Evolutionary conservation across 2,329 filamentous ascomycete genomes (phyloP).

Genomic region (Fusarium sp.): DNA sequence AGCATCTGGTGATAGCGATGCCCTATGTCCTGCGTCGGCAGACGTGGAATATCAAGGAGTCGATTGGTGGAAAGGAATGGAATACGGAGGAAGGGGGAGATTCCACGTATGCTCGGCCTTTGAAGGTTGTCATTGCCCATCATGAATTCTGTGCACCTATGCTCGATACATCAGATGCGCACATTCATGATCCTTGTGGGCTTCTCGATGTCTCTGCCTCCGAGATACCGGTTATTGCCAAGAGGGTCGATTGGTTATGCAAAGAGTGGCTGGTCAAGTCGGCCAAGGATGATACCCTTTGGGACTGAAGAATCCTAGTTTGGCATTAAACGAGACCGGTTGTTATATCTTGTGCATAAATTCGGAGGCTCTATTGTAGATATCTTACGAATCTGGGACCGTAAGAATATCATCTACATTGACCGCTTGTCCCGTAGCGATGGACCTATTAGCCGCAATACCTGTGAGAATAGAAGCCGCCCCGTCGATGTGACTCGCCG

Average conservation of each 20-base stretch:
- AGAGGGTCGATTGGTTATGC: slow-evolving; percentile 28
- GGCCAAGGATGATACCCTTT: slow-evolving; percentile 25
- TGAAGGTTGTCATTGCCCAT: slow-evolving; percentile 27
- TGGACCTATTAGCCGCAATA: slow-evolving; percentile 69
- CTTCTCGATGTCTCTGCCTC: slow-evolving; percentile 12
- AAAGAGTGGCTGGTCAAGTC: slow-evolving; percentile 29
- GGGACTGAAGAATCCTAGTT: not conserved
- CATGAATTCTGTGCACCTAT: slow-evolving; percentile 30
- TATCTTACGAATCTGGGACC: slow-evolving; percentile 21
- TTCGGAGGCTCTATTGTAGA: no score
- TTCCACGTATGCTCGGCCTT: slow-evolving; percentile 26
- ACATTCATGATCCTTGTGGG: slow-evolving; percentile 11
- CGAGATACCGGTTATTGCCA: slow-evolving; percentile 16
- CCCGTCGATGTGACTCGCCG: slow-evolving; percentile 70
- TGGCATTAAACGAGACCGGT: no score
- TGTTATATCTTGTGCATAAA: no score
- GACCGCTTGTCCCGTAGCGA: slow-evolving; percentile 67
- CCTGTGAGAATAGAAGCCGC: slow-evolving; percentile 70
- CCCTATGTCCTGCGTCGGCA: slow-evolving; percentile 21
- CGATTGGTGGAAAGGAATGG: slow-evolving; percentile 23
- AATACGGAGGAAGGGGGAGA: slow-evolving; percentile 25
- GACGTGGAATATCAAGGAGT: slow-evolving; percentile 32
- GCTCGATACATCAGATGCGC: not conserved
- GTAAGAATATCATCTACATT: slow-evolving; percentile 64
- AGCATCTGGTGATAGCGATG: slow-evolving; percentile 18